Base-by-base conservation (phyloP, 495 filamentous ascomycete genomes). In the Pseudotulostoma volvatum region DNA sequence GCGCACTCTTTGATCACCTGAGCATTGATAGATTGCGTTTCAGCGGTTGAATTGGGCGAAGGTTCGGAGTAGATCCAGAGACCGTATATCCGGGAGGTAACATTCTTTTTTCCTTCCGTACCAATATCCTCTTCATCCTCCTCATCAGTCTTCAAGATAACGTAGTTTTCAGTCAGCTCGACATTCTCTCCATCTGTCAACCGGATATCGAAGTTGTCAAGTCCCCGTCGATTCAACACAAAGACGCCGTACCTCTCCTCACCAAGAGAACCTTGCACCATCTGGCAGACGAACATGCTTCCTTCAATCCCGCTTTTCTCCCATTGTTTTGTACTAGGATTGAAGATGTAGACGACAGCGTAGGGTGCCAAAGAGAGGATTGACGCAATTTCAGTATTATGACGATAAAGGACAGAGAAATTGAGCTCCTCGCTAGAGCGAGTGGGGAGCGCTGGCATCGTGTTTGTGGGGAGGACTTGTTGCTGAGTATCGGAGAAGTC, bases 371-470 rank as follows among this genome's bases (percentile, higher is more conserved):
- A 77, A 36, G 74, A 76, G 35, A 81, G 58, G 47, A 94, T 79
- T 31, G 63, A 61, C 32, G 56, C 63, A 43, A 88, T 70, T 42
- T 59, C 51, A 19, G 83, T 79, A 36, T 79, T 68, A 55, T 92
- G 81, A 34, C 82, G 78, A 18, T 68, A 74, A 13, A 93, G 63
- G 23, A 92, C 85, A 38, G 67, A 59, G 50, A 90, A 66, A 61
- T 93, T 94, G 38, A 93, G 73, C 44, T 87, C 78, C 20, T 75
- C 73, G 59, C 84, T 88, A 43, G 76, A 71, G 44, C 76, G 77
- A 3, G 59, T 51, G 25, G 71, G 67, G 15, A 66, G 64, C 14
- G 61, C 43, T 23, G 52, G 49, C 23, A 45, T 31, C 33, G 49
- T 13, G 16, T 40, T 31, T 25, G 45, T 28, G 9, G 39, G 11